Evolutionary conservation across 495 filamentous ascomycete genomes (phyloP), one percentile per base, ranked within the genome.

Genomic region (Monascus purpureus): DNA sequence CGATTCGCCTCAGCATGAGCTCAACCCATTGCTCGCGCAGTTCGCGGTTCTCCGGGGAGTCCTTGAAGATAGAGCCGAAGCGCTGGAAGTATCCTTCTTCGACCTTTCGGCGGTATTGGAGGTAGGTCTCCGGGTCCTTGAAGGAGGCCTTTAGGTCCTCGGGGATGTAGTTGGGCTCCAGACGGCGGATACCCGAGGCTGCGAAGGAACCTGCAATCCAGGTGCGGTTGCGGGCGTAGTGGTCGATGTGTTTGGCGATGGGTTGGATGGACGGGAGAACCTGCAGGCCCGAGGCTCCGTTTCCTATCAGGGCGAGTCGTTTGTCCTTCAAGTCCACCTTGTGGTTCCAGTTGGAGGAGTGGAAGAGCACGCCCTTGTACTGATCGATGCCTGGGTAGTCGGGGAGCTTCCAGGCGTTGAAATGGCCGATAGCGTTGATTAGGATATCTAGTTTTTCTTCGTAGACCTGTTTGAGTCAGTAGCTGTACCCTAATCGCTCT

Each of bases 141-240:
- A 64, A 67, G 2, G 52, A 57, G 9, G 61, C 56, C 16, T 53
- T 55, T 26, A 70, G 56, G 25, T 71, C 67, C 14, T 62, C 44
- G 2, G 62, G 43, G 42, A 72, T 68, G 6, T 59, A 51, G 31
- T 73, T 65, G 0, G 63, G 59, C 28, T 61, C 60, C 0, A 63
- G 42, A 8, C 55, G 53, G 13, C 55, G 52, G 12, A 60, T 49
- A 9, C 61, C 52, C 0, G 38, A 31, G 15, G 61, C 53, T 37
- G 53, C 55, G 36, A 61, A 58, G 8, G 73, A 68, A 19, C 68
- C 64, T 0, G 75, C 67, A n/a, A 84, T 72, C 77, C 78, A 82
- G 1, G 76, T 80, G 17, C 57, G 65, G 38, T 71, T 75, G 13
- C 79, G 67, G 4, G 69, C 72, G 32, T 79, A 82, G 49, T 77